Evolutionary conservation across 2,329 filamentous ascomycete species (phyloP).

Genomic region (Clarireedia paspali): DNA sequence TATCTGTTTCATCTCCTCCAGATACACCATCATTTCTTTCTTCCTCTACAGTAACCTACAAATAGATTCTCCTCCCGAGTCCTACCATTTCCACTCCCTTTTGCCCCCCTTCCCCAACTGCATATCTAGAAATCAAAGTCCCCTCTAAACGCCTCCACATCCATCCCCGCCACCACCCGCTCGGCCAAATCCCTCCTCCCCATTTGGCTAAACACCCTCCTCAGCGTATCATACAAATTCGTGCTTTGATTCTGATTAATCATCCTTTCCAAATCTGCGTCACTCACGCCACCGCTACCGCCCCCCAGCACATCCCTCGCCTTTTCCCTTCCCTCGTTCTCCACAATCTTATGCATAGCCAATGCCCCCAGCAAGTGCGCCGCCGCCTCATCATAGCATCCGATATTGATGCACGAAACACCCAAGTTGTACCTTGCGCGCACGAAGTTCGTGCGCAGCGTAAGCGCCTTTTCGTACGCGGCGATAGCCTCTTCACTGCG

Average conservation of each 20-base stretch:
- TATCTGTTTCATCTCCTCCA: too few relatives aligned
- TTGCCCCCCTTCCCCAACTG: neutral
- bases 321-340: conserved; percentile 74
- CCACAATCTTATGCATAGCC: conserved; percentile 91
- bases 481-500: conserved; percentile 93
- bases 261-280: conserved; percentile 77
- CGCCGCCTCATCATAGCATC: conserved; percentile 87
- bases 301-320: conserved; percentile 73
- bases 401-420: conserved; percentile 95
- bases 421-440: conserved; percentile 94
- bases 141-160: conserved; percentile 78
- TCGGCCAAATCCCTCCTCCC: conserved; percentile 80
- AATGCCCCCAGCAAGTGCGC: conserved; percentile 87
- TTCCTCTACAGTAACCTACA: neutral
- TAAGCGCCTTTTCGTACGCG: conserved; percentile 88
- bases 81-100: neutral
- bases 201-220: conserved; percentile 96
- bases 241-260: conserved; percentile 94
- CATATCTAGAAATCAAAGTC: conserved; percentile 75
- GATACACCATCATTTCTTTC: neutral
- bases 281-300: conserved; percentile 46
- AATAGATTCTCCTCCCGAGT: neutral
- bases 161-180: conserved; percentile 80
- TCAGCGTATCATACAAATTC: conserved; percentile 89
- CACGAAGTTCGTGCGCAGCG: conserved; percentile 90